Evolutionary conservation across 345 rosid species (phyloP).

Genomic region (Hirschfeldia incana): DNA sequence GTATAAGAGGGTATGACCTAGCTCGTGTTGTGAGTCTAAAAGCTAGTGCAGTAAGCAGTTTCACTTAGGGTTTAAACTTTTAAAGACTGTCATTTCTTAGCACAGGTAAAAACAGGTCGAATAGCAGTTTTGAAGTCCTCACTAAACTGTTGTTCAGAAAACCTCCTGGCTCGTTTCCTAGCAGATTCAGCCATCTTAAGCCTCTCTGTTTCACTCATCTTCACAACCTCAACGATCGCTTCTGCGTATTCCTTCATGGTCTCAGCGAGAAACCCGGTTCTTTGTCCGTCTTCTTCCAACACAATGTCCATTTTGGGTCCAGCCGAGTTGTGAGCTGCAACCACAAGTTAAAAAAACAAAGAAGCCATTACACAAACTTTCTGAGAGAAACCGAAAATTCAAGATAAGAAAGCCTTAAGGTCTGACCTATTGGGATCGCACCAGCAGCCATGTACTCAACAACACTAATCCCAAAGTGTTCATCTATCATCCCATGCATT

Average conservation of each 20-base stretch:
- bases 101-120: slow-evolving; percentile 43
- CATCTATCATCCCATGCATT: slow-evolving; percentile 81
- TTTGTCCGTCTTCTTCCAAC: slow-evolving; percentile 76
- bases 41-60: slow-evolving; percentile 10
- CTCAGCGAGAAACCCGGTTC: slow-evolving; percentile 86
- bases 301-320: slow-evolving; percentile 97
- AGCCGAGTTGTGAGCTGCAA: slow-evolving; percentile 87
- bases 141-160: slow-evolving; percentile 74
- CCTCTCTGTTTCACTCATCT: slow-evolving; percentile 68
- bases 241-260: slow-evolving; percentile 67
- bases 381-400: neutral
- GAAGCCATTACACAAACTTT: neutral
- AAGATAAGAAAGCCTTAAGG: too few relatives aligned
- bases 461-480: slow-evolving; percentile 88
- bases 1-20: neutral
- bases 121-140: slow-evolving; percentile 71
- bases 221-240: slow-evolving; percentile 58
- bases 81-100: slow-evolving; percentile 14
- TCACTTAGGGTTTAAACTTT: neutral
- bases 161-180: slow-evolving; percentile 64
- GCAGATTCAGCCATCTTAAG: slow-evolving; percentile 74
- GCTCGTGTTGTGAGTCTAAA: slow-evolving; percentile 2
- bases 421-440: slow-evolving; percentile 88
- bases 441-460: slow-evolving; percentile 98
- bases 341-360: slow-evolving; percentile 4